A percentile compares a stretch with the other conserved stretches of the same genome.
Conservation (phyloP, 2,329 filamentous ascomycete genomes). For the Cercospora janseana region DNA sequence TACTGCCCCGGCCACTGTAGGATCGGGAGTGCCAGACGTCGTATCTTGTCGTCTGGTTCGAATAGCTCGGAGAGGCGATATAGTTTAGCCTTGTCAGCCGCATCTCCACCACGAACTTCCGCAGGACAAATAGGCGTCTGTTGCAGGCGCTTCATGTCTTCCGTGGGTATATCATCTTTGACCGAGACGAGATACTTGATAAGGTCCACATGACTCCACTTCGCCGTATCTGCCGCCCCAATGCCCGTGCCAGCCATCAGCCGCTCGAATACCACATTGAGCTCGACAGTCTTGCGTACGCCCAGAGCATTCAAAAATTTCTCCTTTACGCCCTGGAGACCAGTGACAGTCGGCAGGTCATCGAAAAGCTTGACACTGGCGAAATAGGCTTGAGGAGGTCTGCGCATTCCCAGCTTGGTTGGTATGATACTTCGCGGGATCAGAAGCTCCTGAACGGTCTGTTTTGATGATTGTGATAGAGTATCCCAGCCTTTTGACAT, state of each 20-base stretch:
- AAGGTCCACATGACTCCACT: conserved; percentile 91
- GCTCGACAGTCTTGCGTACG: conserved; percentile 90
- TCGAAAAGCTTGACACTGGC: conserved; percentile 92
- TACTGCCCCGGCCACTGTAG: conserved; percentile 79
- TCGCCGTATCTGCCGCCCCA: conserved; percentile 51
- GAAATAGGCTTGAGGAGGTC: conserved; percentile 84
- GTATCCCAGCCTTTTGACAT: conserved; percentile 89
- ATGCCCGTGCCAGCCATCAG: conserved; percentile 63
- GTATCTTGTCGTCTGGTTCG: conserved; percentile 70
- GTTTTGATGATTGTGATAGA: conserved; percentile 65
- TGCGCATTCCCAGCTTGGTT: conserved; percentile 85
- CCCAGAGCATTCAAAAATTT: conserved; percentile 81
- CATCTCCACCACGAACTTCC: conserved; percentile 54
- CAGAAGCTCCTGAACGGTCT: conserved; percentile 63
- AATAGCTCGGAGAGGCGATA: conserved; percentile 78
- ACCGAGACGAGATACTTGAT: conserved; percentile 94
- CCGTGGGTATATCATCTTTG: conserved; percentile 76
- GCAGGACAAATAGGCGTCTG: conserved; percentile 79
- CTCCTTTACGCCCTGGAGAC: conserved; percentile 78
- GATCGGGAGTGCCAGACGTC: conserved; percentile 69
- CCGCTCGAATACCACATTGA: conserved; percentile 88
- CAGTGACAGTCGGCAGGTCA: conserved; percentile 78
- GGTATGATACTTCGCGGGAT: conserved; percentile 74
- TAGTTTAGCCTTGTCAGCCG: conserved; percentile 39
- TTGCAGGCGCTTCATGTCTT: conserved; percentile 75